phyloP scores from a whole-genome alignment of 2,329 filamentous ascomycete species.

The Macrophomina phaseolina region DNA sequence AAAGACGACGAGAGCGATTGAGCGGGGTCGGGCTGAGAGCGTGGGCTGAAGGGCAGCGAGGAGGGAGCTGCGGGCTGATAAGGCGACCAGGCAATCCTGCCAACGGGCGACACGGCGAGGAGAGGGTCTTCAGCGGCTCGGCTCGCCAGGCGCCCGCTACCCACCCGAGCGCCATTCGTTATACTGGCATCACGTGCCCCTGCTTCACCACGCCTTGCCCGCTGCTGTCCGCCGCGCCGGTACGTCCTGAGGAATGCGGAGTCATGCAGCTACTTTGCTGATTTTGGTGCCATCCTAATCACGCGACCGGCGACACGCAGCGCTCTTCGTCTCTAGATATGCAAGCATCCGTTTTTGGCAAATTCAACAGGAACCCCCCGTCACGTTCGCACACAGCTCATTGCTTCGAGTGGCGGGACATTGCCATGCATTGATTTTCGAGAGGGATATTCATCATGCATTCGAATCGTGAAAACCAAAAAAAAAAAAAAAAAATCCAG shows the following conservation, averaged over 20 bases:
- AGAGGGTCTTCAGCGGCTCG: background rate
- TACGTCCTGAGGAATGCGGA: background rate
- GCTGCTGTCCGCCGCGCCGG: background rate
- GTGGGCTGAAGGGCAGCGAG: background rate
- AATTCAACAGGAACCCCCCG: background rate
- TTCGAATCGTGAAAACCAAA: conserved; percentile 46
- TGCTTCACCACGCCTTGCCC: background rate
- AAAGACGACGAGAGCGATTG: background rate
- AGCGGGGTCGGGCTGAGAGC: background rate
- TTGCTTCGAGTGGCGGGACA: background rate
- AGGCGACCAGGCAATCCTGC: conserved; percentile 11
- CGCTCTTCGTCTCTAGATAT: background rate
- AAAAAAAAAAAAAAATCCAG: conserved; percentile 37
- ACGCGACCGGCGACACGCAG: background rate
- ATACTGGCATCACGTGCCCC: background rate
- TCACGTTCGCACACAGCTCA: background rate
- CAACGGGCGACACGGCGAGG: background rate
- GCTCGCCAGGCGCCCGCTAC: conserved; percentile 1
- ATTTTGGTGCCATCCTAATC: background rate
- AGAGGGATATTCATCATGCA: conserved; percentile 43
- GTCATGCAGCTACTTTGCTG: background rate
- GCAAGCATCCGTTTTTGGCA: conserved; percentile 4
- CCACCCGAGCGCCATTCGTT: background rate
- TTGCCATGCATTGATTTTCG: conserved; percentile 36
- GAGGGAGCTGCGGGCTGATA: conserved; percentile 10